These are phyloP conservation scores for Acacia acuminata DNA, from an alignment of 306 rosid genomes.

Conservation along the genomic window DNA sequence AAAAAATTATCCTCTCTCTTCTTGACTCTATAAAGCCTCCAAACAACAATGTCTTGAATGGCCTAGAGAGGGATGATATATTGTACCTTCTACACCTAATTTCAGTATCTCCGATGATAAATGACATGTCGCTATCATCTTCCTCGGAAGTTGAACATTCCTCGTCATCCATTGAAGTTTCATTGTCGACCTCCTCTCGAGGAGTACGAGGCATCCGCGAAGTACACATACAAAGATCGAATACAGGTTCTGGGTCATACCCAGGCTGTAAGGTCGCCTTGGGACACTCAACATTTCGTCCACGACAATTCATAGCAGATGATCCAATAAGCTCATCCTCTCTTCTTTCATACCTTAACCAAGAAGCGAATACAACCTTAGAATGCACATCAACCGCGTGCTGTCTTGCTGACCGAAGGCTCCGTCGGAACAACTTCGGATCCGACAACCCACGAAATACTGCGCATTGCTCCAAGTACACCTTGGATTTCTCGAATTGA, in stretches of 20 bases:
- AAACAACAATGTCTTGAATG: conserved; percentile 73
- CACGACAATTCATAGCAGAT: conserved; percentile 66
- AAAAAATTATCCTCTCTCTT: conserved; percentile 74
- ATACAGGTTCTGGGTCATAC: conserved; percentile 62
- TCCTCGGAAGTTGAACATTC: conserved; percentile 63
- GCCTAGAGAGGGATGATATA: conserved; percentile 67
- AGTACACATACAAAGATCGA: conserved; percentile 58
- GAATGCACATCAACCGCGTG: conserved; percentile 73
- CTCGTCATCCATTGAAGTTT: conserved; percentile 30
- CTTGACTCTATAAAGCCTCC: conserved; percentile 68
- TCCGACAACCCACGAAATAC: conserved; percentile 55
- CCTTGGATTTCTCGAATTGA: conserved; percentile 49
- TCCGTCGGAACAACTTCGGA: conserved; percentile 65
- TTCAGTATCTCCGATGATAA: conserved; percentile 66
- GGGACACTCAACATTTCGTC: conserved; percentile 75
- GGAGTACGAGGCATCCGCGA: conserved; percentile 1
- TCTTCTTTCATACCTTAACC: conserved; percentile 78
- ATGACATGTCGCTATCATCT: conserved; percentile 66
- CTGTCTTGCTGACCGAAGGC: conserved; percentile 71
- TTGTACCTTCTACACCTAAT: conserved; percentile 64
- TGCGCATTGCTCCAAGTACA: conserved; percentile 65
- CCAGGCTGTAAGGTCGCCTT: conserved; percentile 62
- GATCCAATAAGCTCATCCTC: conserved; percentile 76
- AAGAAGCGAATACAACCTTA: conserved; percentile 70
- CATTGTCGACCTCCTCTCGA: conserved; percentile 6